A percentile compares a stretch with the other conserved stretches of the same genome.
phyloP scores from a whole-genome alignment of 2,329 filamentous ascomycete genomes.

The Xylariaceae sp. region DNA sequence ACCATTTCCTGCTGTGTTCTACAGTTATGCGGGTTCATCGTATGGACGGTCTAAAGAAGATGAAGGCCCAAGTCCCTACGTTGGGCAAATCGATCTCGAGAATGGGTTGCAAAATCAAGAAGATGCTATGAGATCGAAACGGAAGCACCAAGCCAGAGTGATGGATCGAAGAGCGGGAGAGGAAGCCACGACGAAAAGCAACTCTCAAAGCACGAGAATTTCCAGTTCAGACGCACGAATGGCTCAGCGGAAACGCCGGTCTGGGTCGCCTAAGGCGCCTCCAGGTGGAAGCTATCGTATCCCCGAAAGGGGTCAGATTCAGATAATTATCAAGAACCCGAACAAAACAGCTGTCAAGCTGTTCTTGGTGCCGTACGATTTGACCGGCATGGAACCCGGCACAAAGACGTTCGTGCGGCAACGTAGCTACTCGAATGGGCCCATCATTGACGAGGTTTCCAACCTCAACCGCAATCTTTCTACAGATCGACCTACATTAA shows the following conservation, averaged over 20 bases:
- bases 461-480: constrained; percentile 25
- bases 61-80: constrained; percentile 92
- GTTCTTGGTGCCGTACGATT: constrained; percentile 89
- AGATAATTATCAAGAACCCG: constrained; percentile 96
- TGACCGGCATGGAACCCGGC: constrained; percentile 86
- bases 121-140: constrained; percentile 46
- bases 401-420: constrained; percentile 97
- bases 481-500: constrained; percentile 66
- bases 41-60: constrained; percentile 63
- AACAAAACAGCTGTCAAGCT: constrained; percentile 98
- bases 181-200: constrained; percentile 31
- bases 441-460: constrained; percentile 69
- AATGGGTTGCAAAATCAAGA: constrained; percentile 63
- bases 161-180: constrained; percentile 36
- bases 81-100: constrained; percentile 88
- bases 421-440: constrained; percentile 84
- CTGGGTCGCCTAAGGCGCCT: constrained; percentile 62
- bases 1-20: constrained; percentile 92
- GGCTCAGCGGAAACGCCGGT: constrained; percentile 47
- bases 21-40: constrained; percentile 76
- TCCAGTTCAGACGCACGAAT: not conserved
- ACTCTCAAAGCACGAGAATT: constrained; percentile 24
- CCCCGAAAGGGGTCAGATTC: constrained; percentile 87
- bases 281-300: constrained; percentile 91
- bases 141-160: constrained; percentile 47